These are phyloP conservation scores for Celoporthe dispersa DNA, from an alignment of 2,329 filamentous ascomycete genomes.

Conservation along the genomic window DNA sequence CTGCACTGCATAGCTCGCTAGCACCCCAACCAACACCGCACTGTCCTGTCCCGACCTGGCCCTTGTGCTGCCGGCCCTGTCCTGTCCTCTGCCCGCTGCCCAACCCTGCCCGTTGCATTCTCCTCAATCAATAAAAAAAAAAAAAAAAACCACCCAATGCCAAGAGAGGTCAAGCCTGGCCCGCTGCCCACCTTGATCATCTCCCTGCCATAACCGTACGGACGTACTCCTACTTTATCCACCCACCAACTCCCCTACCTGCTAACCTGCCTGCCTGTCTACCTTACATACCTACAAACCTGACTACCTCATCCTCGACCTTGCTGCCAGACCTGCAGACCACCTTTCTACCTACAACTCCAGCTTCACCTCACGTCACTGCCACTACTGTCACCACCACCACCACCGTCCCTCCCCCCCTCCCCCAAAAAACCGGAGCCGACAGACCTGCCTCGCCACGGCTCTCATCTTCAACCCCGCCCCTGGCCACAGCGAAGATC, in stretches of 20 bases:
- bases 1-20: not conserved
- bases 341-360: not conserved
- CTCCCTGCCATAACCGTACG: not conserved
- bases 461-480: not conserved
- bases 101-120: slow-evolving; percentile 8
- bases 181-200: slow-evolving; percentile 8
- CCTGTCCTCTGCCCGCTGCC: slow-evolving; percentile 12
- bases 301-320: slow-evolving; percentile 14
- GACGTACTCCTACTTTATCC: slow-evolving; percentile 7
- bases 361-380: not conserved
- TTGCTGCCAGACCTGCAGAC: not conserved
- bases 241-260: slow-evolving; percentile 12
- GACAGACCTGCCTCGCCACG: not conserved
- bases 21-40: not conserved
- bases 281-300: slow-evolving; percentile 7
- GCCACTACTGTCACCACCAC: too few species aligned
- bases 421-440: not conserved
- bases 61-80: not conserved
- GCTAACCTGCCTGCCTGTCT: slow-evolving; percentile 7
- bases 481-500: slow-evolving; percentile 14
- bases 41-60: not conserved
- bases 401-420: too few species aligned
- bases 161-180: slow-evolving; percentile 3
- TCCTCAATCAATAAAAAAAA: slow-evolving; percentile 18
- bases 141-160: not conserved